Base-by-base conservation (phyloP, 371 early-diverging fungal species). In the Mucor mucedo region DNA sequence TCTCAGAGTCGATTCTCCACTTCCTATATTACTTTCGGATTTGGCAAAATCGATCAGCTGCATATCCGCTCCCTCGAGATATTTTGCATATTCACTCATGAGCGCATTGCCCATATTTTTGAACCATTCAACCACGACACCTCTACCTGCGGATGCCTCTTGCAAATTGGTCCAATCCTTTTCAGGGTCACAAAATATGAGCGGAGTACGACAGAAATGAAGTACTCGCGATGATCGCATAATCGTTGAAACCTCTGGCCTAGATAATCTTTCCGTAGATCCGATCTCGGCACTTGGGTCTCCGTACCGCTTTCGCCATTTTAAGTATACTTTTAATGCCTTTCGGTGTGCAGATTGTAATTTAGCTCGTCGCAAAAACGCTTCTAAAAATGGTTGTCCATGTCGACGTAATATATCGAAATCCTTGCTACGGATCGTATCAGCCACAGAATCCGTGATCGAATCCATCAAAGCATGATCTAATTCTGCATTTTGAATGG, bases 11-110 rank as follows among this genome's bases (percentile, higher is more conserved):
- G 52, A 44, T 30, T 72, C 56, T 5, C 65, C 44, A 2, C 47
- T 48, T 9, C 41, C 5, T 16, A 42, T 52, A 11, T 10, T 41
- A 33, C 59, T 49, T 8, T 69, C 73, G 2, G 53, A 28, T 9
- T 69, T 63, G 13, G 79, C 78, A 62, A 82, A 83, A 55, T 87
- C 79, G 42, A 90, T 74, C 21, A 79, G 59, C 48, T 88, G 87
- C 85, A 92, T 84, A 28, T 90, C 91, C 0, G 90, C 74, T 5
- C 76, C 75, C 52, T 84, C 82, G 50, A 92, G 70, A 55, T 92
- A 91, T 10, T 73, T 67, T 5, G 87, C 78, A 63, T 90, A 92
- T 49, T 89, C 88, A 10, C 61, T 55, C 67, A 90, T 68, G 47
- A 89, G 78, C 1, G 77, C 67, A n/a, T 80, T 71, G 0, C 85